Conservation (phyloP, 192 early-diverging fungal species). For the Podila minutissima region DNA sequence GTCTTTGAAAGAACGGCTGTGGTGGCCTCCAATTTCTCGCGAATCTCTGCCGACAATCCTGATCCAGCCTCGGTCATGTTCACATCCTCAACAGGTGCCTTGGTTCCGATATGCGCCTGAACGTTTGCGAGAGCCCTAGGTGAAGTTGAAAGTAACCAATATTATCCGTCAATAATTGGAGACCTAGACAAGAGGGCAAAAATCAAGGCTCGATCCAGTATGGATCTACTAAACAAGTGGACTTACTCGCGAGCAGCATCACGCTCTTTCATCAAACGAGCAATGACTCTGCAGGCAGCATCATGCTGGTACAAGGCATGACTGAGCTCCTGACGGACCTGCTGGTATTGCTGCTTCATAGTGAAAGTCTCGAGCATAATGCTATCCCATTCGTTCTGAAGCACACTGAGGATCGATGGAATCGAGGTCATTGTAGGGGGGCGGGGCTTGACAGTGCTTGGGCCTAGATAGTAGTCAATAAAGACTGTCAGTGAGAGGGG, state of each 20-base stretch:
- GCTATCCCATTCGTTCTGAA: constrained; percentile 99
- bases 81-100: constrained; percentile 44
- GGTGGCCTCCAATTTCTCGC: constrained; percentile 64
- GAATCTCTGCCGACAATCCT: constrained; percentile 55
- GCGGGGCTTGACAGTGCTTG: constrained; percentile 81
- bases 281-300: constrained; percentile 95
- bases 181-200: too few relatives aligned
- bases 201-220: too few relatives aligned
- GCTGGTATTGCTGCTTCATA: constrained; percentile 92
- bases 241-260: constrained; percentile 86
- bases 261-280: constrained; percentile 88
- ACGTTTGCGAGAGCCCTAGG: constrained; percentile 67
- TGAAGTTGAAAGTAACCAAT: not conserved
- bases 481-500: not conserved
- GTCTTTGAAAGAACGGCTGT: constrained; percentile 48
- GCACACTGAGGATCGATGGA: constrained; percentile 83
- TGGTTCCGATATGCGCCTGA: constrained; percentile 65
- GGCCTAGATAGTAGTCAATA: constrained; percentile 44
- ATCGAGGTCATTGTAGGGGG: constrained; percentile 93
- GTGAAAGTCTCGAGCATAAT: constrained; percentile 94
- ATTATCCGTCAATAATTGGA: not conserved
- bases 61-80: constrained; percentile 64
- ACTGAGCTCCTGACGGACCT: constrained; percentile 90
- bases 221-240: not conserved
- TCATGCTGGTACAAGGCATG: constrained; percentile 97